Conservation (phyloP, 2,329 filamentous ascomycete genomes). For the Nemania sp. region DNA sequence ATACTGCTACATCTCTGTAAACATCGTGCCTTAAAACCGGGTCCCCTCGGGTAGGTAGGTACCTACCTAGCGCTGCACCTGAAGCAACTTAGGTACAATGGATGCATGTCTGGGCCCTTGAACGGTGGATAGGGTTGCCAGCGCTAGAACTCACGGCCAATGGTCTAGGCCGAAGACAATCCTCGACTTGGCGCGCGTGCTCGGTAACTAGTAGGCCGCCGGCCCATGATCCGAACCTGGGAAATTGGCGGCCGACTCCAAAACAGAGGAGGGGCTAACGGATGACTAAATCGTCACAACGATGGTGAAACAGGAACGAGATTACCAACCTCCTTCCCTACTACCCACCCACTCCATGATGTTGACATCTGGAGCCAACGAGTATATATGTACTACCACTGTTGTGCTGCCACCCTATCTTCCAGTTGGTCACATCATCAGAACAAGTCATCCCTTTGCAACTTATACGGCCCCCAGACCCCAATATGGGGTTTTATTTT, state of each 20-base stretch:
- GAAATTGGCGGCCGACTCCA: no score
- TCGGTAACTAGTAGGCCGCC: not conserved
- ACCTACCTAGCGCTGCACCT: no score
- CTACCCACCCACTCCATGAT: not conserved
- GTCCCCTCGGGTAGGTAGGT: no score
- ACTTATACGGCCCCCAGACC: not conserved
- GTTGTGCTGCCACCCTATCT: not conserved
- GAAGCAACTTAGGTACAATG: not conserved
- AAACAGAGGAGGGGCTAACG: not conserved
- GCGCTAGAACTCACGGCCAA: constrained; percentile 2
- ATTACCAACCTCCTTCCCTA: not conserved
- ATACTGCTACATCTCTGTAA: no score
- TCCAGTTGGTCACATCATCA: constrained; percentile 3
- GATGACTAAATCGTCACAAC: not conserved
- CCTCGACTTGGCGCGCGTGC: not conserved
- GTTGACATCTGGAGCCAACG: not conserved
- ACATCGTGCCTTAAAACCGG: no score
- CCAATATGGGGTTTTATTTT: not conserved
- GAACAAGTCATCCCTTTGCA: not conserved
- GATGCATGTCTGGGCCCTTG: not conserved
- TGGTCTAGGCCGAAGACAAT: constrained; percentile 6
- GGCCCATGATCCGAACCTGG: not conserved
- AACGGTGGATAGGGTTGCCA: not conserved
- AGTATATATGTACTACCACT: not conserved
- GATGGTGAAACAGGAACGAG: constrained; percentile 7